Conservation (phyloP, 1,284 basidiomycete species). For the Sparassis latifolia region DNA sequence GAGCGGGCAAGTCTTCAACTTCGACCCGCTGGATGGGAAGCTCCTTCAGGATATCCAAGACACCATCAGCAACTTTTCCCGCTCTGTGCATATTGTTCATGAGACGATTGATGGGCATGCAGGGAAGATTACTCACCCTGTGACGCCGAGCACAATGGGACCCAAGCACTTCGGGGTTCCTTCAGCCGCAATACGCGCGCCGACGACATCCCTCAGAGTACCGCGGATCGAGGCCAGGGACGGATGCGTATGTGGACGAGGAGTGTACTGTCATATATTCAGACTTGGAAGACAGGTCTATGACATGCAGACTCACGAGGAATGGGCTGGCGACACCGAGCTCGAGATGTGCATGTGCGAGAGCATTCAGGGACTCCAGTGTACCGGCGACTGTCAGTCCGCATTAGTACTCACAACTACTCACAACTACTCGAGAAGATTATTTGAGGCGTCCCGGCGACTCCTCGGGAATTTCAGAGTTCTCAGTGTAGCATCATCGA, state of each 20-base stretch:
- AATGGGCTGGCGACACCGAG: conserved; percentile 79
- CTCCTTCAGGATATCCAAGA: conserved; percentile 63
- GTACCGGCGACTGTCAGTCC: conserved; percentile 65
- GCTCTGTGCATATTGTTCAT: conserved; percentile 33
- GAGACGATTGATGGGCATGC: neutral
- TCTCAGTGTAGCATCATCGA: too few species aligned
- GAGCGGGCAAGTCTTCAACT: conserved; percentile 48
- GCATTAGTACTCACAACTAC: neutral
- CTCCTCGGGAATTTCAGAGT: too few species aligned
- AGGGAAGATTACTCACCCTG: conserved; percentile 49
- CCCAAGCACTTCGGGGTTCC: conserved; percentile 63
- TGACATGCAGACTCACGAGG: conserved; percentile 43
- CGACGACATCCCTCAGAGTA: conserved; percentile 55
- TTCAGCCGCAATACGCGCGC: conserved; percentile 40
- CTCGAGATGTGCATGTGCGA: conserved; percentile 74
- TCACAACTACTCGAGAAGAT: neutral
- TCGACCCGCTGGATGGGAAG: conserved; percentile 59
- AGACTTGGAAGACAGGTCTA: neutral
- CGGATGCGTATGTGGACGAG: conserved; percentile 72
- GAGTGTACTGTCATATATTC: conserved; percentile 50
- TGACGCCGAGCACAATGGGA: conserved; percentile 77
- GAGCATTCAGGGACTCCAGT: conserved; percentile 72
- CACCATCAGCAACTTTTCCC: conserved; percentile 78
- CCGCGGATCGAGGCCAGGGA: conserved; percentile 53
- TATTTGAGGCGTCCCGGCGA: neutral